Evolutionary conservation across 1,284 basidiomycete genomes (phyloP).

Genomic region (Farysia itapuensis): DNA sequence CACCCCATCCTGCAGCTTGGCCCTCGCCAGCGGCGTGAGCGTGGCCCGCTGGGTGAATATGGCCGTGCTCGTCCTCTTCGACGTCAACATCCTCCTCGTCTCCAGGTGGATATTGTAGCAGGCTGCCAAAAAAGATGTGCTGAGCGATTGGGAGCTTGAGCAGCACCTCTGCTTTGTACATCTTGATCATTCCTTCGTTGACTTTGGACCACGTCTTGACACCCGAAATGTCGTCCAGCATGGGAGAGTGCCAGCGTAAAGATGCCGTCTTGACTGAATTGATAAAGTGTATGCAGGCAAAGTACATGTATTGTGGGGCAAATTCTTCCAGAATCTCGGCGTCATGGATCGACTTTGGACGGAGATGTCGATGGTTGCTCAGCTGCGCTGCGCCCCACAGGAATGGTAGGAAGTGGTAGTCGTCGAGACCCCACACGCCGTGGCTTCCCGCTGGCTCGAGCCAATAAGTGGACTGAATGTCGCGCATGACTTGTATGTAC

Average conservation of each 20-base stretch:
- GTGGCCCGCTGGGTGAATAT: conserved; percentile 62
- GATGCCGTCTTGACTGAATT: conserved; percentile 93
- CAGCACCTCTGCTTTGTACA: conserved; percentile 93
- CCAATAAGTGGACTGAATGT: conserved; percentile 92
- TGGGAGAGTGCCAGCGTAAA: conserved; percentile 95
- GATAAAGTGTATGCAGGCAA: conserved; percentile 94
- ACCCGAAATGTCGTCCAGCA: conserved; percentile 96
- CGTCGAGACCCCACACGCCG: conserved; percentile 97
- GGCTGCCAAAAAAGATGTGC: conserved; percentile 89
- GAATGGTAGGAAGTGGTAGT: conserved; percentile 96
- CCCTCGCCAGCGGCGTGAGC: conserved; percentile 62
- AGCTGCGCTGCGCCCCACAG: conserved; percentile 84
- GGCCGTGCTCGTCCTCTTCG: conserved; percentile 65
- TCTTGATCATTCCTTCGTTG: conserved; percentile 96
- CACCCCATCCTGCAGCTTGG: conserved; percentile 71
- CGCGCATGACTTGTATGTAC: conserved; percentile 71
- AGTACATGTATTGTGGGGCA: conserved; percentile 90
- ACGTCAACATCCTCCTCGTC: conserved; percentile 62
- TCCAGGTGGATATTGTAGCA: conserved; percentile 72
- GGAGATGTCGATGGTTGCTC: conserved; percentile 80
- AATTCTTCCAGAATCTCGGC: conserved; percentile 90
- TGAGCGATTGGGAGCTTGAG: conserved; percentile 94
- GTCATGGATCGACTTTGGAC: conserved; percentile 90
- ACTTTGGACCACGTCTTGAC: conserved; percentile 98
- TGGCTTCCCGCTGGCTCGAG: conserved; percentile 96